phyloP scores from a whole-genome alignment of 495 filamentous ascomycete genomes.

The Penicillium angulare region DNA sequence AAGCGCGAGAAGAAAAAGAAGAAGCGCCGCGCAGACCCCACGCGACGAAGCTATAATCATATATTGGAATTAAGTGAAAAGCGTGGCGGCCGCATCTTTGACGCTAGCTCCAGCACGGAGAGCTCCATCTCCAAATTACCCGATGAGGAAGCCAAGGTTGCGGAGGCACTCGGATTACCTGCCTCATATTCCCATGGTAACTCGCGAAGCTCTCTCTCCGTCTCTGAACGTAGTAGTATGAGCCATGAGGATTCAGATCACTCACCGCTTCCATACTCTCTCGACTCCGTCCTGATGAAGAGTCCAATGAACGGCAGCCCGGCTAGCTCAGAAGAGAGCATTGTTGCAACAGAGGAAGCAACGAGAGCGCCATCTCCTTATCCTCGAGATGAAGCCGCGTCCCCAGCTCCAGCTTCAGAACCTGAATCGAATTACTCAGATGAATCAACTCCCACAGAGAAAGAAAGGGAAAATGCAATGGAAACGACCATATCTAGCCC shows the following conservation, averaged over 20 bases:
- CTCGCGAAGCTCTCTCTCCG: constrained; percentile 51
- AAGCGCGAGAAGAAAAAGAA: constrained; percentile 91
- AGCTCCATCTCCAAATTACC: constrained; percentile 38
- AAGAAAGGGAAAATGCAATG: not conserved
- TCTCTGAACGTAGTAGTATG: constrained; percentile 41
- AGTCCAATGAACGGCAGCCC: constrained; percentile 29
- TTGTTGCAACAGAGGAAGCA: constrained; percentile 10
- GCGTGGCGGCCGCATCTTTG: constrained; percentile 53
- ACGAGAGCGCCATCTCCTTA: constrained; percentile 9
- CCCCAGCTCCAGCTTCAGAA: constrained; percentile 7
- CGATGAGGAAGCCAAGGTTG: constrained; percentile 70
- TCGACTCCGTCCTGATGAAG: constrained; percentile 30
- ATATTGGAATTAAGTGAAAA: constrained; percentile 64
- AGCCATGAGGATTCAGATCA: constrained; percentile 32
- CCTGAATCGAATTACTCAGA: not conserved
- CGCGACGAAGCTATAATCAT: constrained; percentile 73
- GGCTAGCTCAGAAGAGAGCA: constrained; percentile 43
- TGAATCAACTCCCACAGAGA: constrained; percentile 5
- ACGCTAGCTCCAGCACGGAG: constrained; percentile 48
- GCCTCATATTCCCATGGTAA: constrained; percentile 29
- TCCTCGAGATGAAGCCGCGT: not conserved
- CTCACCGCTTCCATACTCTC: constrained; percentile 24
- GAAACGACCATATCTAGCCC: too few species aligned
- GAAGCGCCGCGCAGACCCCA: constrained; percentile 79
- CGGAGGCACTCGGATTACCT: constrained; percentile 66